Evolutionary conservation across 1,284 basidiomycete genomes (phyloP).

Genomic region (Cystobasidiaceae sp.): DNA sequence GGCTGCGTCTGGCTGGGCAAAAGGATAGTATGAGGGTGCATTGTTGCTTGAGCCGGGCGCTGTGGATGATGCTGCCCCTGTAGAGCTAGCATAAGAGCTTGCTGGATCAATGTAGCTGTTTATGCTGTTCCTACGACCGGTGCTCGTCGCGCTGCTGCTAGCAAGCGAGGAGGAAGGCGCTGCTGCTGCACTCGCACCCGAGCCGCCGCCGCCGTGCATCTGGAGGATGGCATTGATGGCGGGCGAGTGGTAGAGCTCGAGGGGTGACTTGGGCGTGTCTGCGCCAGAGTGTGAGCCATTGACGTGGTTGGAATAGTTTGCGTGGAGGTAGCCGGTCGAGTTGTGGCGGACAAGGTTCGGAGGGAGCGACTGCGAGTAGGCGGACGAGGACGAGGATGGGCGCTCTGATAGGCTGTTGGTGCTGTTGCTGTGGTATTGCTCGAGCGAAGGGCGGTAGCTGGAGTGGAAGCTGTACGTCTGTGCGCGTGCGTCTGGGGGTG

Average conservation of each 20-base stretch:
- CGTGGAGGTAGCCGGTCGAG: too few species aligned
- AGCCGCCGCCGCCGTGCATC: background rate
- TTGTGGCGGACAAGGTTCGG: background rate
- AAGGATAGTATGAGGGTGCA: background rate
- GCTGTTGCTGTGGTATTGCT: background rate
- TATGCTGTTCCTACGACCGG: too few species aligned
- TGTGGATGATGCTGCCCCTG: background rate
- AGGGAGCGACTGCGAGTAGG: too few species aligned
- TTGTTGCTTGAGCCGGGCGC: background rate
- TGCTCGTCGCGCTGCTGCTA: too few species aligned
- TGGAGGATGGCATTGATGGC: background rate
- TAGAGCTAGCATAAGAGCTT: too few species aligned
- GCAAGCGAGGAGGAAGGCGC: background rate
- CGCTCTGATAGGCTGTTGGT: background rate
- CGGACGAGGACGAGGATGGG: background rate
- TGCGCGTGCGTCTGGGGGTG: background rate
- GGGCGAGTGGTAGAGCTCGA: conserved; percentile 1
- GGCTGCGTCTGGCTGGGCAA: background rate
- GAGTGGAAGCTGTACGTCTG: background rate
- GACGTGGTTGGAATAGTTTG: background rate
- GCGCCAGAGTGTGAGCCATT: background rate
- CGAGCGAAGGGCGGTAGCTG: background rate
- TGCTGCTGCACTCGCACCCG: background rate
- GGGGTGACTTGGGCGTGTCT: background rate
- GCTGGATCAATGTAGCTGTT: too few species aligned